Conservation (phyloP, 129 eudicot genomes). For the Lonicera japonica region DNA sequence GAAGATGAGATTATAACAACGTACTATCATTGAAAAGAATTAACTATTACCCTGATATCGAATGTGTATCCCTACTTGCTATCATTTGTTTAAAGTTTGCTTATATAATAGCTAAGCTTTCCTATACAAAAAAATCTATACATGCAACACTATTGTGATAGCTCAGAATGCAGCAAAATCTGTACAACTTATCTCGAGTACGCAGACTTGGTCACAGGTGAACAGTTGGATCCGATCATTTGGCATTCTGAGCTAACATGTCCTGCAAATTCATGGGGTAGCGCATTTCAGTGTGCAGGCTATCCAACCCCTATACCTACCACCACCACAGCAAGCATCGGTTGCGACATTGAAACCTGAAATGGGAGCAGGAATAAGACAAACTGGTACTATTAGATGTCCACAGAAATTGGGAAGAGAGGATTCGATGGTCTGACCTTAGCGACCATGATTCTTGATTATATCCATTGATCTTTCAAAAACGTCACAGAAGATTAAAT, state of each 20-base stretch:
- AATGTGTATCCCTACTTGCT: background rate
- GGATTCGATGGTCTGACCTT: constrained; percentile 40
- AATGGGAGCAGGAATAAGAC: background rate
- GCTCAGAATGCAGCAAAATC: background rate
- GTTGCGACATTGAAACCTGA: constrained; percentile 62
- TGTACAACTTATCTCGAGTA: background rate
- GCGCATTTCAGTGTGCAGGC: constrained; percentile 71
- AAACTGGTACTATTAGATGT: background rate
- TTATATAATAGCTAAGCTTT: background rate
- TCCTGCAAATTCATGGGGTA: constrained; percentile 78
- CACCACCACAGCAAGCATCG: constrained; percentile 88
- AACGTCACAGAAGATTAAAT: constrained; percentile 71
- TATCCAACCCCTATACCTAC: constrained; percentile 73
- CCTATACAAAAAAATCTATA: background rate
- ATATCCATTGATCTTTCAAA: constrained; percentile 79
- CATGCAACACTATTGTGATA: background rate
- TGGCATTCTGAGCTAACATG: constrained; percentile 37
- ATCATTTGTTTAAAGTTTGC: background rate
- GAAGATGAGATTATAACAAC: constrained; percentile 8
- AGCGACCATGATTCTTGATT: constrained; percentile 46
- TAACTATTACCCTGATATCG: too few relatives aligned
- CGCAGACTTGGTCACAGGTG: constrained; percentile 7
- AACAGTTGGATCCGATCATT: constrained; percentile 16
- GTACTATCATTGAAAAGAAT: too few relatives aligned
- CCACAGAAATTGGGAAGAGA: background rate